Conservation (phyloP, 192 early-diverging fungal genomes). For the Mortierella alpina region DNA sequence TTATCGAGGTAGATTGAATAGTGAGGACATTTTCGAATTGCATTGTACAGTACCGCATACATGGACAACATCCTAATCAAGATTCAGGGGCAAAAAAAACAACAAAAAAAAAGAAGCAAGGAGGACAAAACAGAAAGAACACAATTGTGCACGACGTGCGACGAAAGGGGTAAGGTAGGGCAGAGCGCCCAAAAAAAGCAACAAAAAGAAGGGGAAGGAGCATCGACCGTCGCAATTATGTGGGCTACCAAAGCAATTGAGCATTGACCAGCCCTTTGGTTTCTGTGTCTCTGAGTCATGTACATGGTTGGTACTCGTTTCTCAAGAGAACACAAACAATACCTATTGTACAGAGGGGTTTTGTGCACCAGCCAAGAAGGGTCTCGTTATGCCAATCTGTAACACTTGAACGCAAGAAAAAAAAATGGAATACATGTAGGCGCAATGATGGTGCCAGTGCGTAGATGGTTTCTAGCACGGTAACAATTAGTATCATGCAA, state of each 20-base stretch:
- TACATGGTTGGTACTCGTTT: background rate
- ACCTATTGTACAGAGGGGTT: no score
- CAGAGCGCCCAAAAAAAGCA: background rate
- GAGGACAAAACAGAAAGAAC: background rate
- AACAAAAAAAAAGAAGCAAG: constrained; percentile 1
- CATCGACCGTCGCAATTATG: constrained; percentile 10
- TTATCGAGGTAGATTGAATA: no score
- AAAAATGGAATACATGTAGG: no score
- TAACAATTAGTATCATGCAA: no score
- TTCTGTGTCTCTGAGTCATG: background rate
- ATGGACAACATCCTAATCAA: constrained; percentile 9
- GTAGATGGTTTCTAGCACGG: no score
- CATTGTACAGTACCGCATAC: background rate
- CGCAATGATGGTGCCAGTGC: no score
- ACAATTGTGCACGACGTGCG: background rate
- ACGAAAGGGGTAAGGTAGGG: background rate
- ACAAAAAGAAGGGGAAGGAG: constrained; percentile 16
- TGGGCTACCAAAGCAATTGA: constrained; percentile 11
- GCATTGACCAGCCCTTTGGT: constrained; percentile 12
- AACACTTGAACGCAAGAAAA: no score
- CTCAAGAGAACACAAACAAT: background rate
- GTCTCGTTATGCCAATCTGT: no score
- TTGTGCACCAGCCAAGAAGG: no score
- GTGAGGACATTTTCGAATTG: background rate
- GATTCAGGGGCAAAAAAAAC: constrained; percentile 22